Evolutionary conservation across 441 rosid species (phyloP).

Genomic region (Bocquillonia castaneifolia): DNA sequence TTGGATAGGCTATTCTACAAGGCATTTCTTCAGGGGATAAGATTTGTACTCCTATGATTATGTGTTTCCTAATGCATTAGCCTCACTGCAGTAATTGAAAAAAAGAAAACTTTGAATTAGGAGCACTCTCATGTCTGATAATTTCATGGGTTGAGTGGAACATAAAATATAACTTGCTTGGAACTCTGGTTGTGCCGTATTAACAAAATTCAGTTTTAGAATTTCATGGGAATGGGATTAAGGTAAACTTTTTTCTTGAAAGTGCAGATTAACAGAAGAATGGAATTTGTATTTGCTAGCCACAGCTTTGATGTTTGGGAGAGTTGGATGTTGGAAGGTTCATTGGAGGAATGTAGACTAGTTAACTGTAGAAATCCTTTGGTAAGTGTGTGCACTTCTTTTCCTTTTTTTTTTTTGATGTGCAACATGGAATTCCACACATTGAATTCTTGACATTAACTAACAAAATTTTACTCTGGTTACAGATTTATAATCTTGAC

Average conservation of each 20-base stretch:
- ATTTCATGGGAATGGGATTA: conserved; percentile 20
- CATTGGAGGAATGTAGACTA: conserved; percentile 78
- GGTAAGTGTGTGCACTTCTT: conserved; percentile 38
- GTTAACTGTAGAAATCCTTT: conserved; percentile 78
- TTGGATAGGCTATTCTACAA: neutral
- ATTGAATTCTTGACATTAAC: neutral
- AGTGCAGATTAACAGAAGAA: conserved; percentile 81
- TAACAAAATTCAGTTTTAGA: neutral
- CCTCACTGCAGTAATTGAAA: neutral
- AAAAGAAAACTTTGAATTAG: neutral
- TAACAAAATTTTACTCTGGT: conserved; percentile 4
- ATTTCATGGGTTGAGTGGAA: conserved; percentile 4
- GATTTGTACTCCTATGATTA: neutral
- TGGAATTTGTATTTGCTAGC: conserved; percentile 94
- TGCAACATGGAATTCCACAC: neutral
- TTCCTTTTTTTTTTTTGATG: neutral
- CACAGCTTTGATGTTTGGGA: conserved; percentile 99
- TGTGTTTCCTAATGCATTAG: neutral
- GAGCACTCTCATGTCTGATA: neutral
- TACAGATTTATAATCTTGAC: neutral
- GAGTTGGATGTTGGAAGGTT: conserved; percentile 92
- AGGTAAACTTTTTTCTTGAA: conserved; percentile 17
- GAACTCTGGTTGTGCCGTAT: neutral
- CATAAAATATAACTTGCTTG: neutral
- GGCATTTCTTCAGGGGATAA: neutral